These are phyloP conservation scores for Actinomucor elegans DNA, from an alignment of 371 early-diverging fungal genomes.

Conservation along the genomic window DNA sequence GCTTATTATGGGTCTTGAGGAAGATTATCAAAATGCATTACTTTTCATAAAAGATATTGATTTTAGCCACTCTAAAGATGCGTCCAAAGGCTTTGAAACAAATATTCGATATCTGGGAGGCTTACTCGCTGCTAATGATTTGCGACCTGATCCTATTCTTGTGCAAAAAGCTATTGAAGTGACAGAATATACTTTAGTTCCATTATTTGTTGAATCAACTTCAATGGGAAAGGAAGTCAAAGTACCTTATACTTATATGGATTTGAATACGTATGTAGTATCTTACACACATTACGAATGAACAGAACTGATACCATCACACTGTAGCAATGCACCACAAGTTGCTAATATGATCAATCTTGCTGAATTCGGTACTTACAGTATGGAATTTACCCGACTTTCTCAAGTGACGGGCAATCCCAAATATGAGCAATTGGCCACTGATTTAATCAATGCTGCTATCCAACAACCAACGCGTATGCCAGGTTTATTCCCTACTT, in stretches of 20 bases:
- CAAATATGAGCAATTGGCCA: conserved; percentile 52
- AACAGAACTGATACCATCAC: not conserved
- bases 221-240: conserved; percentile 50
- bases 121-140: conserved; percentile 62
- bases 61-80: conserved; percentile 15
- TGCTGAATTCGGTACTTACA: conserved; percentile 84
- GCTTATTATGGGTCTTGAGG: conserved; percentile 75
- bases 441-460: conserved; percentile 47
- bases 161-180: conserved; percentile 41
- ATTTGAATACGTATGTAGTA: conserved; percentile 45
- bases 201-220: conserved; percentile 59
- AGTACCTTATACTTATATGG: conserved; percentile 75
- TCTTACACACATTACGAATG: not conserved
- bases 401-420: conserved; percentile 67
- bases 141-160: conserved; percentile 57
- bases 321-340: conserved; percentile 9
- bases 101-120: conserved; percentile 79
- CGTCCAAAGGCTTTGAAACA: conserved; percentile 69
- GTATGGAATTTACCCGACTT: conserved; percentile 83
- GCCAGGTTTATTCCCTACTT: conserved; percentile 56
- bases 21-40: conserved; percentile 69
- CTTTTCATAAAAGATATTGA: conserved; percentile 56
- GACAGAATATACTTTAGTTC: conserved; percentile 54
- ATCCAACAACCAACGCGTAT: conserved; percentile 32
- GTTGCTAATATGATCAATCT: conserved; percentile 17